A percentile compares a stretch with the other conserved stretches of the same genome.
Conservation (phyloP, 2,329 filamentous ascomycete genomes). For the Paracamarosporium sp. region DNA sequence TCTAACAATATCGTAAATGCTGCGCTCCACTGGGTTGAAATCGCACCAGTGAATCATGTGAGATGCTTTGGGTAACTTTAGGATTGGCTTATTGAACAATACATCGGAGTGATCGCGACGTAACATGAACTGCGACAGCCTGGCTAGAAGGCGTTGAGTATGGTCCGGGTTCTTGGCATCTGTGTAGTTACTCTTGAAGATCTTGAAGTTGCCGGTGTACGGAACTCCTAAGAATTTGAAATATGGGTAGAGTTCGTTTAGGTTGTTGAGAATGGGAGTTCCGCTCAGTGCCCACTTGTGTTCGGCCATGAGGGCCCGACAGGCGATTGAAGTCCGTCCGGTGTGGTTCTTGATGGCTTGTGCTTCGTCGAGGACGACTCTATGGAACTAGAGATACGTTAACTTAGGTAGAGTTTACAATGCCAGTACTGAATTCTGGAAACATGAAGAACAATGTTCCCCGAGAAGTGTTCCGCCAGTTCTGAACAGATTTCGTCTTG, state of each 20-base stretch:
- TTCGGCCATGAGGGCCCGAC: constrained; percentile 47
- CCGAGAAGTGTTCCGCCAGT: too few species aligned
- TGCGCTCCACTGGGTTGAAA: constrained; percentile 60
- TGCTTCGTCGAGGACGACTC: constrained; percentile 65
- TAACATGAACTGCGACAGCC: constrained; percentile 58
- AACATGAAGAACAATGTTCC: not conserved
- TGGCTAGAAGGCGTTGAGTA: constrained; percentile 43
- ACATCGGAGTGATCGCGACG: constrained; percentile 61
- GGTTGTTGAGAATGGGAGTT: constrained; percentile 48
- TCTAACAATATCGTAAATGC: constrained; percentile 61
- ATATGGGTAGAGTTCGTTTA: constrained; percentile 45
- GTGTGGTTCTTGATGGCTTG: constrained; percentile 62
- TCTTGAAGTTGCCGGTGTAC: constrained; percentile 47
- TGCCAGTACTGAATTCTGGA: not conserved
- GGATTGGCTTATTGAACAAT: constrained; percentile 61
- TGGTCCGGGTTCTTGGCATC: constrained; percentile 36
- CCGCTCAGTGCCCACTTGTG: constrained; percentile 54
- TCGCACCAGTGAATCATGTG: constrained; percentile 52
- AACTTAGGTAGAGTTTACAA: not conserved
- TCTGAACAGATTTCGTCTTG: too few species aligned
- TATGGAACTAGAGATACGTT: constrained; percentile 48
- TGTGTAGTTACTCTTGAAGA: constrained; percentile 55
- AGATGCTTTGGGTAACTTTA: constrained; percentile 60
- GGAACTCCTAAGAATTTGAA: constrained; percentile 55
- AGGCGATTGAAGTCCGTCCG: constrained; percentile 52